These are phyloP conservation scores for Camellia sinensis DNA, from an alignment of 148 eudicot genomes.

Conservation along the genomic window DNA sequence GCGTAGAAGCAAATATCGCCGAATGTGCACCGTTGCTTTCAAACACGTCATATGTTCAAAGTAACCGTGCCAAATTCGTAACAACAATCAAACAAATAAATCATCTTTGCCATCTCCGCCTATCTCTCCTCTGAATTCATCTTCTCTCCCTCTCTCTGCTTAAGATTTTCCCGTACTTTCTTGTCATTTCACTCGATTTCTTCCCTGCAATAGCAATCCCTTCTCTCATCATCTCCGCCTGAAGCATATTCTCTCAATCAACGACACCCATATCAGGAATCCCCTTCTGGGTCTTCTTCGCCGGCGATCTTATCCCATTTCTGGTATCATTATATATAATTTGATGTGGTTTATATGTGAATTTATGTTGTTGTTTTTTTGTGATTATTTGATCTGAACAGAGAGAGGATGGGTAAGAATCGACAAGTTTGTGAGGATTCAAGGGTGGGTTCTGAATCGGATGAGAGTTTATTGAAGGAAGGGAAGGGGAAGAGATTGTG, in stretches of 20 bases:
- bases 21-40: too few species aligned
- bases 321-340: not conserved
- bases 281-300: constrained; percentile 5
- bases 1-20: too few species aligned
- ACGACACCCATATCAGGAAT: not conserved
- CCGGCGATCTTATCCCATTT: not conserved
- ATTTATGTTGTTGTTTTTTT: not conserved
- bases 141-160: not conserved
- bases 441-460: constrained; percentile 4
- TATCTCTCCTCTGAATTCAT: constrained; percentile 8
- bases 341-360: not conserved
- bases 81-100: not conserved
- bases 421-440: constrained; percentile 10
- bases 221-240: not conserved
- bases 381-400: not conserved
- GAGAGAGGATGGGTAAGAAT: constrained; percentile 17
- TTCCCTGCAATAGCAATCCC: not conserved
- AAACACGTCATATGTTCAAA: not conserved
- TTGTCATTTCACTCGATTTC: not conserved
- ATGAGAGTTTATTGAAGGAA: constrained; percentile 18
- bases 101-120: constrained; percentile 11
- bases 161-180: not conserved
- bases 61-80: not conserved
- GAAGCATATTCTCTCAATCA: not conserved
- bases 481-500: constrained; percentile 76